Conservation (phyloP, 177 flowering plant species). For the Vitis hybrid region DNA sequence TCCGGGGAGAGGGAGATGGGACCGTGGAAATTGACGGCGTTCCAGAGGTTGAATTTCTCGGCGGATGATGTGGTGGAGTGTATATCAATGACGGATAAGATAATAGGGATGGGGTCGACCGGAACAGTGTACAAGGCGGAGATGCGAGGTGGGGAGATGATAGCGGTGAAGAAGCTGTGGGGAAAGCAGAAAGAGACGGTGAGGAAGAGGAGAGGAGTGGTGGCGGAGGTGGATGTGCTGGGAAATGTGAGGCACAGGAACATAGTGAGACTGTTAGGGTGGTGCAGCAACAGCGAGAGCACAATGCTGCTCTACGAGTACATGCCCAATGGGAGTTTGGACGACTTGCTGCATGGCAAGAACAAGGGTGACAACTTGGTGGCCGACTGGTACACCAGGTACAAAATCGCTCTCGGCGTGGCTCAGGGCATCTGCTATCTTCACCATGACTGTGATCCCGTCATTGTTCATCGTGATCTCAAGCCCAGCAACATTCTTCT, state of each 20-base stretch:
- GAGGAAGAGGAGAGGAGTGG: constrained; percentile 43
- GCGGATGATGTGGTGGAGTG: constrained; percentile 85
- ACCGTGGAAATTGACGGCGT: constrained; percentile 90
- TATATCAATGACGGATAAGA: constrained; percentile 55
- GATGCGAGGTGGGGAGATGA: constrained; percentile 85
- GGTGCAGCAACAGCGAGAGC: constrained; percentile 54
- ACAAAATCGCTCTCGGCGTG: constrained; percentile 61
- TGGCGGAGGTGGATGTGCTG: constrained; percentile 62
- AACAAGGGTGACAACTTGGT: constrained; percentile 38
- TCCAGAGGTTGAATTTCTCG: constrained; percentile 86
- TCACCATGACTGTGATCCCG: constrained; percentile 71
- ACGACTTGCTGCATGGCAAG: constrained; percentile 53
- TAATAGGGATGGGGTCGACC: constrained; percentile 87
- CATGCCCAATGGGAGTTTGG: constrained; percentile 63
- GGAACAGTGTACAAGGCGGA: constrained; percentile 92
- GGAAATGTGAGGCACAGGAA: constrained; percentile 66
- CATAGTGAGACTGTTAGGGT: constrained; percentile 60
- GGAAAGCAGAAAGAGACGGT: constrained; percentile 61
- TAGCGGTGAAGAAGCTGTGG: constrained; percentile 93
- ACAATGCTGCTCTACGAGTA: constrained; percentile 70
- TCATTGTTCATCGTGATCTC: constrained; percentile 64
- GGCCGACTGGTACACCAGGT: constrained; percentile 58
- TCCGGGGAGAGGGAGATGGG: constrained; percentile 40
- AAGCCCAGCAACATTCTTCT: constrained; percentile 60
- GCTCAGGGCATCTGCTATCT: constrained; percentile 71